These are phyloP conservation scores for Ophiostoma ips DNA, from an alignment of 2,329 filamentous ascomycete genomes.

Conservation along the genomic window DNA sequence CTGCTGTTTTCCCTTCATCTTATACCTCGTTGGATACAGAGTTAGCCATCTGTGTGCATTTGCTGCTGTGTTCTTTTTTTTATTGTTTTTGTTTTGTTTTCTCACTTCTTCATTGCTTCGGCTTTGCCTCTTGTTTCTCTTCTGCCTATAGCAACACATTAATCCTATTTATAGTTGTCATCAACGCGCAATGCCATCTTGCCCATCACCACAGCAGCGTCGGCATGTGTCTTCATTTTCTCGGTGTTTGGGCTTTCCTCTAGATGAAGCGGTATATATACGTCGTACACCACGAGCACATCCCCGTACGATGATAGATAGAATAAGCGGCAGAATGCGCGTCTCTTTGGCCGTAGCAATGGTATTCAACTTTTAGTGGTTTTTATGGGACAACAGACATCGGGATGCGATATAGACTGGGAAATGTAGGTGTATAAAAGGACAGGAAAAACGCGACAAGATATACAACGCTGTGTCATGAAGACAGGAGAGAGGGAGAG, in stretches of 20 bases:
- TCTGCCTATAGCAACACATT: neutral
- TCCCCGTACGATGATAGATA: too few species aligned
- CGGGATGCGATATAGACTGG: neutral
- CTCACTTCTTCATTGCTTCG: neutral
- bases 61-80: neutral
- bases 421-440: neutral
- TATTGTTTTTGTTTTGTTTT: neutral
- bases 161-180: neutral
- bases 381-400: neutral
- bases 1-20: neutral
- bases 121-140: neutral
- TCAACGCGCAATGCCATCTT: too few species aligned
- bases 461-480: neutral
- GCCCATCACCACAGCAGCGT: too few species aligned
- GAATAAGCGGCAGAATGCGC: neutral
- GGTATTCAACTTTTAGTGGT: constrained; percentile 1
- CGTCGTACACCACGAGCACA: too few species aligned
- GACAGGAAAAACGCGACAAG: neutral
- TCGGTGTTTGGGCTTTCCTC: too few species aligned
- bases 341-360: neutral
- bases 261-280: too few species aligned
- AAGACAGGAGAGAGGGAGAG: neutral
- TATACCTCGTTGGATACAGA: constrained; percentile 1
- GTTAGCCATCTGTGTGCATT: neutral
- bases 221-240: too few species aligned